A percentile compares a stretch with the other conserved stretches of the same genome.
These are phyloP conservation scores for Penicillium sp. DNA, from an alignment of 2,329 filamentous ascomycete species.

Conservation along the genomic window DNA sequence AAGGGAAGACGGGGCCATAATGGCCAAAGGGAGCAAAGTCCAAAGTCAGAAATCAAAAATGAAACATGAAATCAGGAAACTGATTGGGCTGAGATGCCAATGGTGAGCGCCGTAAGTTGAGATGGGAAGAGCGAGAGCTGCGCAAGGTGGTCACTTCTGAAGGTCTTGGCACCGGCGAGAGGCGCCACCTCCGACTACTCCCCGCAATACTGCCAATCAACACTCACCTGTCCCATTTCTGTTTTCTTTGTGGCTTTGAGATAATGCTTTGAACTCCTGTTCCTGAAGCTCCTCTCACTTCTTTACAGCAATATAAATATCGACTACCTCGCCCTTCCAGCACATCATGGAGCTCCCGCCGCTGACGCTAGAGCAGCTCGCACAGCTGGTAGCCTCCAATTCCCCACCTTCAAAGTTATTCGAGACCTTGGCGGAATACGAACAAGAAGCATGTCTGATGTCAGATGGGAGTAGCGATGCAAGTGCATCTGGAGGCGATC, in stretches of 20 bases:
- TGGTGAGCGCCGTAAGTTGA: slow-evolving; percentile 22
- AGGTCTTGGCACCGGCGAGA: slow-evolving; percentile 39
- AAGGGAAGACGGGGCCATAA: slow-evolving; percentile 50
- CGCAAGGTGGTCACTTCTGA: slow-evolving; percentile 46
- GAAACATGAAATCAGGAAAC: slow-evolving; percentile 29
- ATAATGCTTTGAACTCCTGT: too few species aligned
- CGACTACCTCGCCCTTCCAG: neutral
- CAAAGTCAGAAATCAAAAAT: slow-evolving; percentile 26
- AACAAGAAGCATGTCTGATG: slow-evolving; percentile 36
- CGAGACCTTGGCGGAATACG: slow-evolving; percentile 37
- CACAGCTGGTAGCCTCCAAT: slow-evolving; percentile 29
- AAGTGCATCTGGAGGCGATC: slow-evolving; percentile 19
- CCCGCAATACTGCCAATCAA: slow-evolving; percentile 28
- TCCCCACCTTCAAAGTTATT: slow-evolving; percentile 37
- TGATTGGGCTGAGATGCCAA: slow-evolving; percentile 23
- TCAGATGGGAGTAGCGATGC: slow-evolving; percentile 19
- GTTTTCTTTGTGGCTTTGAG: neutral
- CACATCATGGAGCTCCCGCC: slow-evolving; percentile 31
- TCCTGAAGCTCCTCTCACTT: too few species aligned
- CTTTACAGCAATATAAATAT: too few species aligned
- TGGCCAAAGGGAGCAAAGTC: slow-evolving; percentile 41
- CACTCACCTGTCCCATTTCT: neutral
- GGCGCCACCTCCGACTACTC: slow-evolving; percentile 32
- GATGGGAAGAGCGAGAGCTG: slow-evolving; percentile 31
- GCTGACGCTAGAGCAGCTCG: slow-evolving; percentile 34